Evolutionary conservation across 2,329 filamentous ascomycete species (phyloP).

Genomic region (Fusarium sacchari): DNA sequence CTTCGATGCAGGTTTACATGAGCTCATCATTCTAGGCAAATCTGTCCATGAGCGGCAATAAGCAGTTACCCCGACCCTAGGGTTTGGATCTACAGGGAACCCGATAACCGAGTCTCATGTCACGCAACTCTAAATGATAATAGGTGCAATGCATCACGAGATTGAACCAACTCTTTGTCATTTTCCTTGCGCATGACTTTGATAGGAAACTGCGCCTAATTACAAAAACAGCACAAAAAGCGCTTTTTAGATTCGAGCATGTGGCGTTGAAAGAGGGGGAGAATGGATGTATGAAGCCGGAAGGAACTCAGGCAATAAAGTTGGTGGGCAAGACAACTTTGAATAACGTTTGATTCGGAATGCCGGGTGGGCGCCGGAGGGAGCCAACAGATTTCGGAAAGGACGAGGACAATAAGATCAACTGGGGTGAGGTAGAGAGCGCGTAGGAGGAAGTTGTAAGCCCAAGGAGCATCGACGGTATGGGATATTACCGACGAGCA

Average conservation of each 20-base stretch:
- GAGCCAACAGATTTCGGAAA: conserved; percentile 12
- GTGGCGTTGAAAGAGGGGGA: conserved; percentile 8
- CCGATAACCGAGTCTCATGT: conserved; percentile 32
- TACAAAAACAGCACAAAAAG: conserved; percentile 42
- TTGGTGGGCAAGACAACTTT: conserved; percentile 13
- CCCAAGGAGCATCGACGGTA: conserved; percentile 16
- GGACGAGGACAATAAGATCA: background rate
- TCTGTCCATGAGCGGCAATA: conserved; percentile 19
- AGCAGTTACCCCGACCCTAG: conserved; percentile 5
- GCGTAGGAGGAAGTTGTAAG: conserved; percentile 6
- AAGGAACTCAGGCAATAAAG: conserved; percentile 14
- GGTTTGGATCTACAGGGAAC: conserved; percentile 19
- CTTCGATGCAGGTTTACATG: background rate
- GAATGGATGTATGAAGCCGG: background rate
- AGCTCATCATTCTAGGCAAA: conserved; percentile 12
- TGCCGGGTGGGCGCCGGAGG: conserved; percentile 14
- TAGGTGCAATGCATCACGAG: conserved; percentile 11
- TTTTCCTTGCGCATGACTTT: conserved; percentile 37
- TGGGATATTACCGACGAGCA: conserved; percentile 26
- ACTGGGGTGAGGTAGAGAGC: background rate
- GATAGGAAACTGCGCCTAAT: conserved; percentile 40
- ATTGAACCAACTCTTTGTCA: conserved; percentile 41
- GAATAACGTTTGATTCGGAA: conserved; percentile 15
- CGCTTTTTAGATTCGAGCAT: conserved; percentile 43
- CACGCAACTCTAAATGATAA: conserved; percentile 5